Conservation (phyloP, 2,329 filamentous ascomycete species). For the Botrytis aclada region DNA sequence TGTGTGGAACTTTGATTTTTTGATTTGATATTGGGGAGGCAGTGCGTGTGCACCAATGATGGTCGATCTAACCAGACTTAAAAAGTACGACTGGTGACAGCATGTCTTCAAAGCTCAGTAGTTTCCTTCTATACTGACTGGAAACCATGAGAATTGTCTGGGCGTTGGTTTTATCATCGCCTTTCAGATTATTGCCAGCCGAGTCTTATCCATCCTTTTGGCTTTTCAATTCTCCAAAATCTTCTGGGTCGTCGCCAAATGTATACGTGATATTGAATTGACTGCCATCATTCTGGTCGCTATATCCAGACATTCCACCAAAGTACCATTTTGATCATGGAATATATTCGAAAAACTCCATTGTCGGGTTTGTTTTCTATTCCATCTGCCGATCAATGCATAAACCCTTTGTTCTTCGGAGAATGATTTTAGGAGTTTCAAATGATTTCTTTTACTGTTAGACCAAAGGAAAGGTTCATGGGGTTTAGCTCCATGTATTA, state of each 20-base stretch:
- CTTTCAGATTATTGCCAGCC: neutral
- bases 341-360: too few relatives aligned
- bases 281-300: too few relatives aligned
- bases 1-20: too few relatives aligned
- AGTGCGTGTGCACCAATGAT: neutral
- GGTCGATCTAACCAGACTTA: neutral
- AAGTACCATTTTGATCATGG: rapidly evolving
- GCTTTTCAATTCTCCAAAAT: too few relatives aligned
- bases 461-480: neutral
- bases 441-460: rapidly evolving
- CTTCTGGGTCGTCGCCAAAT: neutral
- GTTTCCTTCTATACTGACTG: neutral
- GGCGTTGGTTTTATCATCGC: too few relatives aligned
- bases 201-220: neutral
- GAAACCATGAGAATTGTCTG: too few relatives aligned
- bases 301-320: neutral
- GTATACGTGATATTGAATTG: neutral
- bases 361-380: rapidly evolving
- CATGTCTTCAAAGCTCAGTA: neutral
- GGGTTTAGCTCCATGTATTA: neutral
- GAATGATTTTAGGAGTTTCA: too few relatives aligned
- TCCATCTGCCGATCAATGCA: neutral
- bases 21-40: neutral
- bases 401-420: neutral
- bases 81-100: neutral